Percentiles rank a stretch among this genome's conserved stretches.
Conservation (phyloP, 176 grass and related monocot species). For the Elymus sibiricus region DNA sequence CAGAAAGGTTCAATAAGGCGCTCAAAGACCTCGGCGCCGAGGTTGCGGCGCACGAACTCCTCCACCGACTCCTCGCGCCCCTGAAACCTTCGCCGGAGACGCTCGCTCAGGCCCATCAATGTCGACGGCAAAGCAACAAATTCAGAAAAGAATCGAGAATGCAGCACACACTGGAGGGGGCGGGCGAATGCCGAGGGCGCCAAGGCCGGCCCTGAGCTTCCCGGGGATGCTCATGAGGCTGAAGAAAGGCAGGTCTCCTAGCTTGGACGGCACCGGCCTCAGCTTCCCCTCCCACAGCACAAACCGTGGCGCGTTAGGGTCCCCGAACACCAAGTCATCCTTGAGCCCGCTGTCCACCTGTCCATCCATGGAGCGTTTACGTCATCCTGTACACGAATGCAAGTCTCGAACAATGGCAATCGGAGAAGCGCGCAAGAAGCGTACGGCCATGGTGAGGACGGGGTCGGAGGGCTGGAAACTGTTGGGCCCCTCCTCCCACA, state of each 20-base stretch:
- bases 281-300: slow-evolving; percentile 87
- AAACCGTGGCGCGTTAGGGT: slow-evolving; percentile 79
- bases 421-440: not conserved
- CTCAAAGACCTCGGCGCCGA: slow-evolving; percentile 89
- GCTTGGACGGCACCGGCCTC: slow-evolving; percentile 79
- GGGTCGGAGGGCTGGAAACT: slow-evolving; percentile 95
- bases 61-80: slow-evolving; percentile 90
- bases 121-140: not conserved
- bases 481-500: slow-evolving; percentile 95
- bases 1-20: slow-evolving; percentile 95
- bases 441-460: slow-evolving; percentile 76
- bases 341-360: slow-evolving; percentile 84
- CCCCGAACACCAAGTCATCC: slow-evolving; percentile 91
- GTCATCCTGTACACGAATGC: not conserved
- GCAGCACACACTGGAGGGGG: slow-evolving; percentile 78
- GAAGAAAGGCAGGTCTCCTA: slow-evolving; percentile 74
- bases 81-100: slow-evolving; percentile 83
- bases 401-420: not conserved
- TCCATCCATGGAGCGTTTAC: not conserved
- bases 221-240: slow-evolving; percentile 81
- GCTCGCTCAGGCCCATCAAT: slow-evolving; percentile 27
- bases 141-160: not conserved
- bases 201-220: slow-evolving; percentile 80
- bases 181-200: slow-evolving; percentile 76
- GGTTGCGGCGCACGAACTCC: slow-evolving; percentile 93